These are phyloP conservation scores for Penicillium salamii DNA, from an alignment of 495 filamentous ascomycete species.

Conservation along the genomic window DNA sequence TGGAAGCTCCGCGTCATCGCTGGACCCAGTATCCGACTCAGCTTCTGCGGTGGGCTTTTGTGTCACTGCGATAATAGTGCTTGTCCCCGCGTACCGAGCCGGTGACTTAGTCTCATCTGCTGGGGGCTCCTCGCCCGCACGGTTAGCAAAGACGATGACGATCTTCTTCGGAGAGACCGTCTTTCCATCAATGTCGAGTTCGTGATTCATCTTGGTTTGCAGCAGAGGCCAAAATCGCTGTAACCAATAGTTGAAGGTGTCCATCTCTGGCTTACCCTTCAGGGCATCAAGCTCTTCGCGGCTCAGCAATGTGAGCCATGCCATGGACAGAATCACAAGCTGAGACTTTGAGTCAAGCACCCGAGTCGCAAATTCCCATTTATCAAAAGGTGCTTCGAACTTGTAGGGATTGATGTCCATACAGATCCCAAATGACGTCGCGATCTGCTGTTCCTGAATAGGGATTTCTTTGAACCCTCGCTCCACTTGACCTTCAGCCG, in stretches of 20 bases:
- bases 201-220: conserved; percentile 42
- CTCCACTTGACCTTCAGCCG: conserved; percentile 65
- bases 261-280: conserved; percentile 64
- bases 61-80: conserved; percentile 72
- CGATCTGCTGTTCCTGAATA: conserved; percentile 33
- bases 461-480: conserved; percentile 43
- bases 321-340: conserved; percentile 81
- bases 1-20: conserved; percentile 7
- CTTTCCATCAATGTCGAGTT: conserved; percentile 22
- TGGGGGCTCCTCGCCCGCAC: conserved; percentile 69
- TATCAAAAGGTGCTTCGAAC: conserved; percentile 72
- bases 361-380: conserved; percentile 83
- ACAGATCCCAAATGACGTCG: conserved; percentile 84
- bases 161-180: conserved; percentile 47
- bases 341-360: conserved; percentile 63
- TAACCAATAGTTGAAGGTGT: conserved; percentile 90
- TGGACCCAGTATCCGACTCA: conserved; percentile 29
- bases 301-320: conserved; percentile 67
- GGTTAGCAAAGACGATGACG: conserved; percentile 81
- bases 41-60: conserved; percentile 20
- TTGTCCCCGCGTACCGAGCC: conserved; percentile 77
- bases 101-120: conserved; percentile 32
- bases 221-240: conserved; percentile 74
- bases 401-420: conserved; percentile 71
- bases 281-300: conserved; percentile 46